These are phyloP conservation scores for Entomortierella chlamydospora DNA, from an alignment of 192 early-diverging fungal genomes.

Conservation along the genomic window DNA sequence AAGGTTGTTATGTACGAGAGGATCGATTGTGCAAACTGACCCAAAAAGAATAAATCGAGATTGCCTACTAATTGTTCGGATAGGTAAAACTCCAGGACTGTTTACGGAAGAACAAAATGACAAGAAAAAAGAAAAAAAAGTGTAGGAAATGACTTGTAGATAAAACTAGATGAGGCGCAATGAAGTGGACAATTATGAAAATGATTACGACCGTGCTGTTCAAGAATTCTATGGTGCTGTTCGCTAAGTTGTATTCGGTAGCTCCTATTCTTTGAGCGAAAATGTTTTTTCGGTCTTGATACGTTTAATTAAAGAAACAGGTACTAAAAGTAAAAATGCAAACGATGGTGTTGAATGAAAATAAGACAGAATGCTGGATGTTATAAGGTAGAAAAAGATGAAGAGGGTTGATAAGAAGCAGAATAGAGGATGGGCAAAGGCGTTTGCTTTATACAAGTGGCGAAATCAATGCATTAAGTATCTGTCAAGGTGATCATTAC, in stretches of 20 bases:
- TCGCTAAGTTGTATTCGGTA: not conserved
- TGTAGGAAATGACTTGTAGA: not conserved
- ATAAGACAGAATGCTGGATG: no score
- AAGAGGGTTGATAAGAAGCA: not conserved
- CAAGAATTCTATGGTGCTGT: conserved; percentile 22
- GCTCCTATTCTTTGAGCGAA: not conserved
- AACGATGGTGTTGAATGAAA: no score
- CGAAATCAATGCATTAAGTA: no score
- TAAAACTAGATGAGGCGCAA: not conserved
- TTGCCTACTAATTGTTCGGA: no score
- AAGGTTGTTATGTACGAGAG: not conserved
- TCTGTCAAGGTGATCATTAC: not conserved
- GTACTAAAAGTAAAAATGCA: not conserved
- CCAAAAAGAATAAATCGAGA: no score
- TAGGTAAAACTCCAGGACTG: not conserved
- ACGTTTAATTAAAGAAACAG: no score
- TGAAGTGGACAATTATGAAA: not conserved
- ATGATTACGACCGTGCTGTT: conserved; percentile 8
- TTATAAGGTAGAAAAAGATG: not conserved
- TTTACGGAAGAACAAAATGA: not conserved
- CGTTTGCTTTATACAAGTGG: no score
- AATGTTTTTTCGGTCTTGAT: no score
- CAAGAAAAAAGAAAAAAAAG: not conserved
- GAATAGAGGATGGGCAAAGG: not conserved
- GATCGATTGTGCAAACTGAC: no score